Conservation (phyloP, 176 grass and related monocot genomes). For the Lolium perenne region DNA sequence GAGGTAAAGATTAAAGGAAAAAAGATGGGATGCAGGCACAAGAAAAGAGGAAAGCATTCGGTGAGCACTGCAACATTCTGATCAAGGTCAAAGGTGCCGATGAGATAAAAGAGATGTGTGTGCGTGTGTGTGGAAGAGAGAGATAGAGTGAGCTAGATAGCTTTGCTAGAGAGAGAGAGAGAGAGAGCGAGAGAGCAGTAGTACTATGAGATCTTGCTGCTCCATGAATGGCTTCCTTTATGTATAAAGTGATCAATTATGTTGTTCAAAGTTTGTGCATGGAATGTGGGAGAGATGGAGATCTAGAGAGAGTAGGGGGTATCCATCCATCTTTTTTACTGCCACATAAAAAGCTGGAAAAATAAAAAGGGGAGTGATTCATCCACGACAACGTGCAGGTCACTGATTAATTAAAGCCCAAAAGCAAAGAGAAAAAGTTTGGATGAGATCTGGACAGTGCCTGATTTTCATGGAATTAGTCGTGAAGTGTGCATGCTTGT, state of each 20-base stretch:
- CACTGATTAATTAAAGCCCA: conserved; percentile 5
- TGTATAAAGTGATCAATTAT: not conserved
- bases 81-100: not conserved
- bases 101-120: not conserved
- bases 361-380: not conserved
- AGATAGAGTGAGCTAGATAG: not conserved
- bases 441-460: conserved; percentile 25
- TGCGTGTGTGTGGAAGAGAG: not conserved
- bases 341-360: conserved; percentile 13
- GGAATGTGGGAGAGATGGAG: not conserved
- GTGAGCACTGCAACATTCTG: not conserved
- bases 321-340: conserved; percentile 17
- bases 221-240: conserved; percentile 24
- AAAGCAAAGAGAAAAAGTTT: conserved; percentile 3
- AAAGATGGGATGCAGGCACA: not conserved
- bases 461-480: conserved; percentile 32
- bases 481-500: not conserved
- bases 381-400: conserved; percentile 21
- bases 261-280: conserved; percentile 34
- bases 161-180: not conserved
- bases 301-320: not conserved
- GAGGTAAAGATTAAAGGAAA: not conserved
- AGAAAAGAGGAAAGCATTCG: not conserved
- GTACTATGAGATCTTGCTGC: not conserved
- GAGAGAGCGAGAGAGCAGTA: not conserved